A percentile compares a stretch with the other conserved stretches of the same genome.
Conservation (phyloP, 2,329 filamentous ascomycete species). For the Xylariaceae sp. region DNA sequence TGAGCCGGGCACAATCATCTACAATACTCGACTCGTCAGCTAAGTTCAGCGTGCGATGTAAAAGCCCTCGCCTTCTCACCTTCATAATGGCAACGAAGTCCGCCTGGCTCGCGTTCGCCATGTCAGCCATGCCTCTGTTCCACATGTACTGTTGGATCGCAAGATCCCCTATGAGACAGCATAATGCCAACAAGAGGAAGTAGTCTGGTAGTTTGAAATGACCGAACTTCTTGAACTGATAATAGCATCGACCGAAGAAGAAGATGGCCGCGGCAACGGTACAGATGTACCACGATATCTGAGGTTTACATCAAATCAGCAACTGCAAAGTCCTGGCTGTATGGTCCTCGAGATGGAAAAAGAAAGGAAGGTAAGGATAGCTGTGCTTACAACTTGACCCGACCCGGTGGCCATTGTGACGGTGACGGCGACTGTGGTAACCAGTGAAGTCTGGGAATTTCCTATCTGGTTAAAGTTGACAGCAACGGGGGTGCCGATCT, state of each 20-base stretch:
- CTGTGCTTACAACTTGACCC: conserved; percentile 1
- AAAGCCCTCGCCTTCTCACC: background rate
- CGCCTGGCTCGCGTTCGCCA: conserved; percentile 12
- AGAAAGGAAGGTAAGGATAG: background rate
- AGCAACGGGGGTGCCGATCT: too few relatives aligned
- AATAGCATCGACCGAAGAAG: conserved; percentile 23
- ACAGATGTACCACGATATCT: conserved; percentile 17
- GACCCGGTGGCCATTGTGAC: too few relatives aligned
- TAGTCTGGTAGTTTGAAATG: conserved; percentile 26
- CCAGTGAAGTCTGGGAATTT: too few relatives aligned
- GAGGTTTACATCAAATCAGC: background rate
- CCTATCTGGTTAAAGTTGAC: too few relatives aligned
- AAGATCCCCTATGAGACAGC: conserved; percentile 28
- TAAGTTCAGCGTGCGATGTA: background rate
- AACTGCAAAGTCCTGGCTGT: too few relatives aligned
- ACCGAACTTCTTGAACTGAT: conserved; percentile 25
- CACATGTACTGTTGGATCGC: conserved; percentile 26
- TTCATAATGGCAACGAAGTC: conserved; percentile 17
- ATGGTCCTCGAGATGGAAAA: background rate
- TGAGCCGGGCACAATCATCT: conserved; percentile 37
- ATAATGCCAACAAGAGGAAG: conserved; percentile 24
- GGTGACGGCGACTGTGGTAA: too few relatives aligned
- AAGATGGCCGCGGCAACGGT: conserved; percentile 21
- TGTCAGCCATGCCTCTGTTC: conserved; percentile 25
- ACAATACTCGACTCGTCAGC: too few relatives aligned